Evolutionary conservation across 2,329 filamentous ascomycete species (phyloP), one percentile per base, ranked within the genome.

Genomic region (Escovopsis sp.): DNA sequence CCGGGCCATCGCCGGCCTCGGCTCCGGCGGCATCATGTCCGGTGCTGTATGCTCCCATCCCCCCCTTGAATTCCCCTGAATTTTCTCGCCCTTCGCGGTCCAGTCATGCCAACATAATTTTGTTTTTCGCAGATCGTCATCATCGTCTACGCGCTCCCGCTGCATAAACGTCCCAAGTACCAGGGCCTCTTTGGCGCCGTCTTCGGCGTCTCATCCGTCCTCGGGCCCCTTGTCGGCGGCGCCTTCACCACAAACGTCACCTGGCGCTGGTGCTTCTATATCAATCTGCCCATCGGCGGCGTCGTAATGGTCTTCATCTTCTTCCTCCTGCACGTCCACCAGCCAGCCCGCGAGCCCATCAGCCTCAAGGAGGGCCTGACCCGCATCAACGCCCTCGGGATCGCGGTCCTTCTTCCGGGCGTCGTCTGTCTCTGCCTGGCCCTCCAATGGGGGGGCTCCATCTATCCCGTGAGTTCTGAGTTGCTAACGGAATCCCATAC

Each of bases 341-440:
- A 34, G 18, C 18, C 9, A 7, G 12, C 18, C 18, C 35, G 18
- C 35, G 35, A 37, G 7, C n/a, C 32, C 39, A 34, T 15, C 11
- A n/a, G 11, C 8, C 12, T 40, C 39, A 12, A 15, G 23, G 12
- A 15, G n/a, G n/a, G 26, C 9, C 23, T 39, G n/a, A 15, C 18
- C 8, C 23, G 28, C 11, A 10, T 39, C 28, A 46, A 51, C 32
- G 46, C 45, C 23, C 12, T 50, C 2, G 53, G 53, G 12, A 47
- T 44, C 32, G 11, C 46, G 5, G 30, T 53, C 4, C 47, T 55
- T 38, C 38, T 53, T 41, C 44, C 48, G 1, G 45, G 60, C 6
- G 59, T 68, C 11, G 50, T 68, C 38, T 69, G 65, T 46, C 59
- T 69, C 10, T 48, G 69, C 0, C 53, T 71, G 9, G 66, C 66